Evolutionary conservation across 306 rosid genomes (phyloP).

Genomic region (Rosa persica): DNA sequence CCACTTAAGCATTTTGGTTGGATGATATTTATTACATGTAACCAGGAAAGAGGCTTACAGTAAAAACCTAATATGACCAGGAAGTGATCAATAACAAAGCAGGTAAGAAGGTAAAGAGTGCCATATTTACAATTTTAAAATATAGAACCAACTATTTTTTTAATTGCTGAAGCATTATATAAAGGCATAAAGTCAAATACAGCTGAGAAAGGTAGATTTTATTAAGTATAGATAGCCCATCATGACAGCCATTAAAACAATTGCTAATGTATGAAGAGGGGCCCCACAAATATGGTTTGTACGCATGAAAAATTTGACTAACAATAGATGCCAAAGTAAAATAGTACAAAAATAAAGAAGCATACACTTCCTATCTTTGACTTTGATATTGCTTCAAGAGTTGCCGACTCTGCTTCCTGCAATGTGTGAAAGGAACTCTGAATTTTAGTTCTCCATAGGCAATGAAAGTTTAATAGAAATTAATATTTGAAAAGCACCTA

Average conservation of each 20-base stretch:
- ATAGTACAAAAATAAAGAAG: constrained; percentile 22
- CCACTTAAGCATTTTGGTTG: not conserved
- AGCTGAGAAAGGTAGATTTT: not conserved
- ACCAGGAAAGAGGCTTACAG: not conserved
- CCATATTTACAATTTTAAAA: not conserved
- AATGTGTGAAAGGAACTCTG: constrained; percentile 15
- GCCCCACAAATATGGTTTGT: not conserved
- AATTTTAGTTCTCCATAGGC: constrained; percentile 1
- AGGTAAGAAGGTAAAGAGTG: not conserved
- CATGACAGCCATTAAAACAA: not conserved
- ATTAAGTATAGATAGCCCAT: not conserved
- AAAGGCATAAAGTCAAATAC: not conserved
- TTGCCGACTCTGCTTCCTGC: constrained; percentile 93
- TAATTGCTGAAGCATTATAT: not conserved
- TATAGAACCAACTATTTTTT: not conserved
- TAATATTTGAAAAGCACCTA: not conserved
- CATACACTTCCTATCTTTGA: constrained; percentile 87
- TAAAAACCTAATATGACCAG: not conserved
- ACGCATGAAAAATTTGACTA: constrained; percentile 6
- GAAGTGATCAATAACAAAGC: not conserved
- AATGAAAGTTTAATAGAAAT: not conserved
- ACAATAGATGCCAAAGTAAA: not conserved
- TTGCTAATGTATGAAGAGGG: not conserved
- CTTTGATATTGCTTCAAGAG: constrained; percentile 92
- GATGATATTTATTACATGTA: not conserved